Base-by-base conservation (phyloP, 345 rosid genomes). In the Brassica incana region DNA sequence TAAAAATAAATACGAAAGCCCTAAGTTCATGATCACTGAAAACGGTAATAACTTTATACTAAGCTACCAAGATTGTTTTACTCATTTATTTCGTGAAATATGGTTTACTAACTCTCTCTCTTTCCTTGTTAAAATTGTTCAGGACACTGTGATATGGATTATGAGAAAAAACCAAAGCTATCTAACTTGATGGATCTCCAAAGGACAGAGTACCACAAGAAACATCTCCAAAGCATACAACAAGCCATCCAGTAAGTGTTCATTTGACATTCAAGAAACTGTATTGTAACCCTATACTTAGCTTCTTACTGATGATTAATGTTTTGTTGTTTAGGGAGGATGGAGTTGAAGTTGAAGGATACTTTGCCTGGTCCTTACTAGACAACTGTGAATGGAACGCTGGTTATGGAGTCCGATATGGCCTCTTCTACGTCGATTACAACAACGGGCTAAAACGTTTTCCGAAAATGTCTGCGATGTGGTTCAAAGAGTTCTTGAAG, bases 341-440 rank as follows among this genome's bases (percentile, higher is more conserved):
- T 6, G 90, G 90, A 2, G 87, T 77, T 8, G 74, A 84, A 12
- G 90, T 89, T 29, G 86, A 76, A 76, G 88, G 88, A 43, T 92
- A 90, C 71, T 87, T 81, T 29, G 77, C 80, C 1, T 92, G 95
- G 97, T 81, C 90, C 0, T 86, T 92, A 58, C 58, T 88, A n/a
- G 95, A 89, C 62, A 84, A 90, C 70, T 90, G 90, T 5, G 91
- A 88, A 69, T 90, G 95, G 93, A 56, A 54, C 48, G 76, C 72
- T 0, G 93, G 97, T 27, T 92, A 83, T 67, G 86, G 88, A 0
- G 78, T 76, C 6, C 81, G 89, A 6, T 89, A 83, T 8, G 95
- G 93, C 0, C 69, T 89, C 12, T 76, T 73, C 72, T 92, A 82
- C 8, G 86, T 89, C 0, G 91, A 92, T 78, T 88, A 72, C 71